Base-by-base conservation (phyloP, 345 rosid species). In the Turritis glabra region DNA sequence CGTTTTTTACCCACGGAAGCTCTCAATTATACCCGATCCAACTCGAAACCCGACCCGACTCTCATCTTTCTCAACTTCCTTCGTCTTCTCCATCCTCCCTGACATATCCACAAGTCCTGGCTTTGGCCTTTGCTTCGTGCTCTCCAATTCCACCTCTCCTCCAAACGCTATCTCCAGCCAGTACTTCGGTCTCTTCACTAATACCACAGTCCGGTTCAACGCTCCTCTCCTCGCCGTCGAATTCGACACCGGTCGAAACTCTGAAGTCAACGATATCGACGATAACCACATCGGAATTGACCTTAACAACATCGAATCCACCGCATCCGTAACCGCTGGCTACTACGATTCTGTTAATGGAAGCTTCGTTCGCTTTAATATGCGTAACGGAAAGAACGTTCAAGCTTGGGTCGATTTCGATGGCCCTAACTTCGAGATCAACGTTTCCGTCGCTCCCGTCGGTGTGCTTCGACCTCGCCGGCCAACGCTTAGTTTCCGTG, bases 371-470 rank as follows among this genome's bases (percentile, higher is more conserved):
- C 71, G 84, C 0, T 73, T 90, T 7, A 71, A 77, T 18, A 89
- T 93, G 97, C 86, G 87, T 40, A 84, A 55, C 1, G 97, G 98
- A 6, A 85, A 82, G 72, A 93, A 90, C 67, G 57, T 93, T 8
- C 91, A 54, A 5, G 98, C 97, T 13, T 93, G 98, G 98, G 85
- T 93, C 44, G 98, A 93, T 46, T 89, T 93, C 32, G 85, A 90
- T 25, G 95, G 97, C 7, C 48, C 38, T 4, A 76, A 81, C 56
- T 81, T 87, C 3, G 89, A 85, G 77, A 90, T 90, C 47, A 93
- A 93, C 80, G 91, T 92, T 2, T 73, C 93, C 0, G 67, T 92
- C 21, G 96, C 89, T 7, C 98, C 98, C 17, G 75, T 71, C 12
- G 95, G 98, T n/a, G 56, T 90, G 5, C 3, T 82, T 7, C 84